Conservation (phyloP, 768 basidiomycete genomes). For the Dioszegia hungarica region DNA sequence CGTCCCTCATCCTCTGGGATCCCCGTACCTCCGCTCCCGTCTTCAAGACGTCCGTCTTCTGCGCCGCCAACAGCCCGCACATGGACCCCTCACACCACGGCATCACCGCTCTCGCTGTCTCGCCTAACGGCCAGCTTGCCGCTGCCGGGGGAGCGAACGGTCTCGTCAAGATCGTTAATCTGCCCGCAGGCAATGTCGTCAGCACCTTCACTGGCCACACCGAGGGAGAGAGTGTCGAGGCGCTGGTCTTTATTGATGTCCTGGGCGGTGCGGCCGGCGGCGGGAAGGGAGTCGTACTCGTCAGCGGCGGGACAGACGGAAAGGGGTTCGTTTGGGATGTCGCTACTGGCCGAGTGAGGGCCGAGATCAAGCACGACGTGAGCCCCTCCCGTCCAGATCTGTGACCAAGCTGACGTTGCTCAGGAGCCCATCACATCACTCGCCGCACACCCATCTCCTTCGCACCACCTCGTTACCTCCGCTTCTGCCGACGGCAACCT, state of each 20-base stretch:
- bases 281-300: slow-evolving; percentile 56
- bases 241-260: slow-evolving; percentile 75
- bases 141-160: slow-evolving; percentile 84
- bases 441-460: slow-evolving; percentile 67
- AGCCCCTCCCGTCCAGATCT: slow-evolving; percentile 33
- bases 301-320: slow-evolving; percentile 88
- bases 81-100: slow-evolving; percentile 65
- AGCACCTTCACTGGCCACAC: slow-evolving; percentile 73
- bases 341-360: slow-evolving; percentile 72
- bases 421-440: slow-evolving; percentile 85
- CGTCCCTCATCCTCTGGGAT: slow-evolving; percentile 83
- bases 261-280: slow-evolving; percentile 54
- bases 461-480: slow-evolving; percentile 72
- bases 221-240: slow-evolving; percentile 83
- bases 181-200: slow-evolving; percentile 80
- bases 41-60: slow-evolving; percentile 58
- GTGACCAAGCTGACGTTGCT: neutral
- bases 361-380: slow-evolving; percentile 77
- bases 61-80: slow-evolving; percentile 22
- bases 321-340: slow-evolving; percentile 95
- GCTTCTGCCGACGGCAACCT: slow-evolving; percentile 81
- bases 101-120: slow-evolving; percentile 80
- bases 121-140: slow-evolving; percentile 79
- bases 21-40: slow-evolving; percentile 69
- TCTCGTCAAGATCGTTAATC: slow-evolving; percentile 76